These are phyloP conservation scores for Fallopia convolvulus DNA, from an alignment of 148 eudicot genomes.

Conservation along the genomic window DNA sequence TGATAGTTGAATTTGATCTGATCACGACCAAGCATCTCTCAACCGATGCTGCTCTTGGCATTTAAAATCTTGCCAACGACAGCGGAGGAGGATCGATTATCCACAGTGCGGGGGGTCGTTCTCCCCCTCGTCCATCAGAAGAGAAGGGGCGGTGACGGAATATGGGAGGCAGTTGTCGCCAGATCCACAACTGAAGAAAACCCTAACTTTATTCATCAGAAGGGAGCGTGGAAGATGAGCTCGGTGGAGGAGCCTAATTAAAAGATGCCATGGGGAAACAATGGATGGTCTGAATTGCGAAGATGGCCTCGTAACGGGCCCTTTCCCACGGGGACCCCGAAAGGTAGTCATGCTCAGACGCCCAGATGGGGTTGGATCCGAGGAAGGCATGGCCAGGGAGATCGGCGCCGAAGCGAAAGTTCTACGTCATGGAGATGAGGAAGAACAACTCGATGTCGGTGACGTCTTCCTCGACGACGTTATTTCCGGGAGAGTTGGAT, in stretches of 20 bases:
- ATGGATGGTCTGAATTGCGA: slow-evolving; percentile 58
- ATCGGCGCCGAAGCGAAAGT: slow-evolving; percentile 46
- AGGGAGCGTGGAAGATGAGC: slow-evolving; percentile 30
- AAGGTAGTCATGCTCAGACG: slow-evolving; percentile 40
- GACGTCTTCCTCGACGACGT: slow-evolving; percentile 55
- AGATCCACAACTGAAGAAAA: slow-evolving; percentile 27
- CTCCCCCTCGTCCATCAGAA: slow-evolving; percentile 22
- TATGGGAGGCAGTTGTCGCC: neutral
- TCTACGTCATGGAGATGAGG: slow-evolving; percentile 67
- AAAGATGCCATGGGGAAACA: slow-evolving; percentile 63
- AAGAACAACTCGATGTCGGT: slow-evolving; percentile 85
- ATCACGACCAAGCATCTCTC: neutral
- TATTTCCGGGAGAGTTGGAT: too few relatives aligned
- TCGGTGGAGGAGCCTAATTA: slow-evolving; percentile 64
- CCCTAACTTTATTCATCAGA: slow-evolving; percentile 38
- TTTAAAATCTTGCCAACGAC: neutral
- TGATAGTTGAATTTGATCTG: neutral
- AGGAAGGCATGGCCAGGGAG: slow-evolving; percentile 58
- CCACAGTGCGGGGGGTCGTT: slow-evolving; percentile 68
- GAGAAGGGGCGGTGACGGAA: neutral
- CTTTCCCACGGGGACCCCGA: slow-evolving; percentile 34
- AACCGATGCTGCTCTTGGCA: neutral
- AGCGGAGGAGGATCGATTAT: slow-evolving; percentile 29
- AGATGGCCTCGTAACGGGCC: slow-evolving; percentile 37
- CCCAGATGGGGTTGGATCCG: slow-evolving; percentile 40